Base-by-base conservation (phyloP, 2,329 filamentous ascomycete genomes). In the Diplodia seriata region DNA sequence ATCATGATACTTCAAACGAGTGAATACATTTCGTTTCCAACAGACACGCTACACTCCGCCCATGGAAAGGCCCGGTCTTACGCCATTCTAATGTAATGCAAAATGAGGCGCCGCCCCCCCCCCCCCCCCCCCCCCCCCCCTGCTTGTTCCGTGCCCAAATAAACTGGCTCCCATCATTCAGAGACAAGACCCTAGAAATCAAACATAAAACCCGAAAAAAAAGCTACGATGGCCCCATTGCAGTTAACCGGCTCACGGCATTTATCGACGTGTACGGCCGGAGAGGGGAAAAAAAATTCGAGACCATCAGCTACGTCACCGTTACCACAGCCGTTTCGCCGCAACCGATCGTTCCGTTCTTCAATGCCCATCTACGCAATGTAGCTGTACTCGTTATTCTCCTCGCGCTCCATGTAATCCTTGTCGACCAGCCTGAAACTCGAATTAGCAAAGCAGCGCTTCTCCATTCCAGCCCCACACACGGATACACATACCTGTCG, bases 401-500 rank as follows among this genome's bases (percentile, higher is more conserved):
- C 68, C 40, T 69, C 68, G 4, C 68, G 49, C 43, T 69, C 68
- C 68, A 69, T 69, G 38, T 69, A 69, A 18, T 69, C 68, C 64
- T 69, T 69, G n/a, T 69, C 68, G 29, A 69, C 59, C 36, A 69
- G 94, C 62, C 67, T 68, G 18, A 14, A 26, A 1, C 9, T 1
- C 33, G 9, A 26, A 53, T 68, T 51, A 68, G 67, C 40, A 36
- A 57, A n/a, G 2, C 4, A 36, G 26, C 12, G 6, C 15, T 43
- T 7, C 8, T 43, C 40, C 8, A 26, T 29, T 50, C 2, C 2
- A 20, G n/a, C 26, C 11, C 20, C 40, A 38, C 26, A 12, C 33
- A 43, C 11, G 36, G 14, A n/a, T n/a, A 14, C 29, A 51, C 90
- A 75, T 80, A 94, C 89, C 92, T 93, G 80, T 98, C 95, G 79